Conservation (phyloP, 1,284 basidiomycete genomes). For the Gomphus bonarii region DNA sequence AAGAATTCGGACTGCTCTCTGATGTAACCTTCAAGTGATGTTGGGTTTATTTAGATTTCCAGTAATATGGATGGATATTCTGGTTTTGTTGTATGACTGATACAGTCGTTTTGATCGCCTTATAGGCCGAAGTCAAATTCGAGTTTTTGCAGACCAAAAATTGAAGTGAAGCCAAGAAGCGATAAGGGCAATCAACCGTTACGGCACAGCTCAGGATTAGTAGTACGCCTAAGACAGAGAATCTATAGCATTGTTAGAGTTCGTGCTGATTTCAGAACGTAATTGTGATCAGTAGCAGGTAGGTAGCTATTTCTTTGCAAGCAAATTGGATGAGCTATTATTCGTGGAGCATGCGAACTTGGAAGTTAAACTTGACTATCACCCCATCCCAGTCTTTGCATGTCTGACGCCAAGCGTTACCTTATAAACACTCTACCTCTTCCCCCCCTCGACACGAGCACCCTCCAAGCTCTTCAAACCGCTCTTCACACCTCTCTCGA, state of each 20-base stretch:
- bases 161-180: too few species aligned
- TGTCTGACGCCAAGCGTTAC: background rate
- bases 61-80: too few species aligned
- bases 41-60: background rate
- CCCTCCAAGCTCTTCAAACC: background rate
- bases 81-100: too few species aligned
- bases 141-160: too few species aligned
- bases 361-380: background rate
- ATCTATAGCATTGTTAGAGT: too few species aligned
- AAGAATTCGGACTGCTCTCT: constrained; percentile 44
- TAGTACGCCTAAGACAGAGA: too few species aligned
- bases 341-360: background rate
- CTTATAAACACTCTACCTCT: background rate
- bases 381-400: background rate
- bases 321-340: background rate
- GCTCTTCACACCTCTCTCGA: background rate
- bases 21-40: constrained; percentile 30
- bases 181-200: too few species aligned
- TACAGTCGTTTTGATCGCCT: too few species aligned
- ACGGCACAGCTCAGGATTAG: too few species aligned
- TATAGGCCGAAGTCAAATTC: too few species aligned
- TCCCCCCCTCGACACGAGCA: background rate
- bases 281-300: background rate
- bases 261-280: background rate
- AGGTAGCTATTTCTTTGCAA: background rate